Evolutionary conservation across 257 asterid species (phyloP), one percentile per base, ranked within the genome.

Genomic region (Verbena officinalis): DNA sequence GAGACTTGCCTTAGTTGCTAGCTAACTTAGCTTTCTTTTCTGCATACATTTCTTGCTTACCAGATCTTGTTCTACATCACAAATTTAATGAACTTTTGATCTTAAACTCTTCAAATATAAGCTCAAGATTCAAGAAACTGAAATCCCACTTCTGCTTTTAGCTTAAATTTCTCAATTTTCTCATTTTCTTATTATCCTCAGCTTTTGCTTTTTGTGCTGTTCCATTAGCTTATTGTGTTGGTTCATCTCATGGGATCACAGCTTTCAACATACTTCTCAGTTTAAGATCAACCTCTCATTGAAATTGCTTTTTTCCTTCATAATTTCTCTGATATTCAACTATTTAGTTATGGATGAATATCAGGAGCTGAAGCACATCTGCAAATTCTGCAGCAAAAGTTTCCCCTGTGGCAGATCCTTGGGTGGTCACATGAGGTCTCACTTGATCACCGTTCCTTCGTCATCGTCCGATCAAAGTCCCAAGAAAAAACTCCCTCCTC

Each of bases 381-480:
- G 96, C 83, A 88, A 72, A 58, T 80, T 88, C 70, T 91, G 98
- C 71, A 61, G 39, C 80, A 91, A 86, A 74, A 77, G 73, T 7
- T 76, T 66, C 77, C 74, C 77, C 53, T 76, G 77, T 61, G 81
- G 81, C 14, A 71, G 81, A 65, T 76, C 81, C 22, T 34, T 75
- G 34, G 77, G 80, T 1, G 80, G 80, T 53, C 80, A 75, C 74
- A 86, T 86, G 91, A 88, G 81, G 89, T 84, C 97, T 76, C 98
- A 92, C 76, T 65, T 88, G 83, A 84, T 84, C 76, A 79, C 57
- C 64, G 38, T 70, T 60, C 68, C 88, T 36, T 50, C 79, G 34
- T 70, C 88, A 38, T 50, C 79, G 34, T 62, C 83, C 12, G 71
- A 52, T 31, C 69, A 45, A 80, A 76, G 45, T 59, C 72, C 62